Evolutionary conservation across 164 flowering plant species (phyloP), one percentile per base, ranked within the genome.

Genomic region (Chimonanthus praecox): DNA sequence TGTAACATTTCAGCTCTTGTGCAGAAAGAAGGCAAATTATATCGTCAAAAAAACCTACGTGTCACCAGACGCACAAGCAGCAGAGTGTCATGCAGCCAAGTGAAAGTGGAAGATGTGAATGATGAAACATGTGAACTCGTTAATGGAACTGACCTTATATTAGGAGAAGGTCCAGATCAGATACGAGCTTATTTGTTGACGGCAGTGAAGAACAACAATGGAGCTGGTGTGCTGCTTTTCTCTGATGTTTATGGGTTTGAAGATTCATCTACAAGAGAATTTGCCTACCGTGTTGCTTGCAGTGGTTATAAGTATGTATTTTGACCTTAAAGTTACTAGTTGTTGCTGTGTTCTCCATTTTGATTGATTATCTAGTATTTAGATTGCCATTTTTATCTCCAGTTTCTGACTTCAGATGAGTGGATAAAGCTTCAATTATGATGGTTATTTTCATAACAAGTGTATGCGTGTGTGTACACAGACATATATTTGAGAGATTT

Each of bases 281-380:
- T 94, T 78, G 97, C 96, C 3, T 94, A 94, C 80, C 93, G 92
- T 15, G 85, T 92, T 65, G 96, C 97, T 65, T 94, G 98, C 91
- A 92, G 84, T 78, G 96, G 98, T 63, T 94, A 88, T 93, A 94
- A 94, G 98, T 92, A 90, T 10, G 88, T 75, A 61, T 33, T 71
- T 68, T 71, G 49, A 67, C 73, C 66, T 67, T 49, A 1, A 46
- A 69, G 49, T 45, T 73, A 13, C 49, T 61, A 16, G 44, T 47
- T 62, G 62, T 63, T 48, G 20, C 45, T n/a, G 13, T 13, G 15
- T n/a, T 54, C 60, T 54, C 58, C 13, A 51, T 11, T 51, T 51
- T 51, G 16, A 54, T 54, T 54, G n/a, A n/a, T 9, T 54, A 13
- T 54, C n/a, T 54, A n/a, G 60, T 11, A 54, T 11, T 10, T 54